Evolutionary conservation across 2,329 filamentous ascomycete genomes (phyloP).

Genomic region (Hypoxylon sp.): DNA sequence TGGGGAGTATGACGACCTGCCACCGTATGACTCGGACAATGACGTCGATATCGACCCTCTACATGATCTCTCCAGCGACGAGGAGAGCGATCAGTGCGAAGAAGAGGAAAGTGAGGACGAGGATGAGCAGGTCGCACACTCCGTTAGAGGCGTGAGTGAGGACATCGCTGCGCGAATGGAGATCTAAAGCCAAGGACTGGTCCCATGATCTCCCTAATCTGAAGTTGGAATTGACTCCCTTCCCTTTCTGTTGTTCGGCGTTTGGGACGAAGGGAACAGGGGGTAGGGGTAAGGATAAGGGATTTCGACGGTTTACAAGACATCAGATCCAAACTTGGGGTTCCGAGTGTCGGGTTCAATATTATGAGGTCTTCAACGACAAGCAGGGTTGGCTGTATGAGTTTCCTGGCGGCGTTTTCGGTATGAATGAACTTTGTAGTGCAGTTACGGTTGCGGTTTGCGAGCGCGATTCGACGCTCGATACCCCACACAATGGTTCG

Average conservation of each 20-base stretch:
- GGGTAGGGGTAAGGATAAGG: constrained; percentile 11
- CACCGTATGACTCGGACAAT: constrained; percentile 71
- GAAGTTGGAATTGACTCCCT: constrained; percentile 12
- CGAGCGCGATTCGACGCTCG: constrained; percentile 37
- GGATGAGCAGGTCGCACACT: constrained; percentile 61
- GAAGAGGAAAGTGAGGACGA: constrained; percentile 56
- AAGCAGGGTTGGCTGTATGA: constrained; percentile 27
- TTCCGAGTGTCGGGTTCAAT: not conserved
- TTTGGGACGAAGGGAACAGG: constrained; percentile 22
- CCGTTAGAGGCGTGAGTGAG: constrained; percentile 72
- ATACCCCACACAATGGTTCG: constrained; percentile 25
- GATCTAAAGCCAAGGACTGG: constrained; percentile 59
- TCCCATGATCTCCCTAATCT: not conserved
- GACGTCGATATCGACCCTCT: constrained; percentile 71
- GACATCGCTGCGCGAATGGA: constrained; percentile 76
- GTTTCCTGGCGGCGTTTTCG: constrained; percentile 31
- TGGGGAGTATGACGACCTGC: constrained; percentile 61
- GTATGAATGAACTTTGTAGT: constrained; percentile 4
- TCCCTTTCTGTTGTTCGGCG: constrained; percentile 34
- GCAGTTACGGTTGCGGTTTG: constrained; percentile 18
- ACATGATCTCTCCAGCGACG: constrained; percentile 66
- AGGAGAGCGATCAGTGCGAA: constrained; percentile 64
- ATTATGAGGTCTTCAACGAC: constrained; percentile 37
- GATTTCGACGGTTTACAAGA: constrained; percentile 8
- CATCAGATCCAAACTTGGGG: not conserved